Conservation (phyloP, 345 rosid species). For the Gossypium australe region DNA sequence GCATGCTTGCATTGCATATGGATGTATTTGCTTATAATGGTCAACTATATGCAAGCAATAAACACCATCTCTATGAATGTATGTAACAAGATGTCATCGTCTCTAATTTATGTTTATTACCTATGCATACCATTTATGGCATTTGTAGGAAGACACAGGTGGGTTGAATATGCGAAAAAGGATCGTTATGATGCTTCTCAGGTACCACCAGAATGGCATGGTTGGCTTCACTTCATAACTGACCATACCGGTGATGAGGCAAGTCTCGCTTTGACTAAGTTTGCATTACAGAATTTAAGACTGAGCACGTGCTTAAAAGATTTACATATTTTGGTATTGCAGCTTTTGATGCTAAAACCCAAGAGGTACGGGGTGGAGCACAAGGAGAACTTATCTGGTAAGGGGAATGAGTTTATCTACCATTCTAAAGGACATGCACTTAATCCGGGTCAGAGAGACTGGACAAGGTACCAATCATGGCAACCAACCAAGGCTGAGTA, state of each 20-base stretch:
- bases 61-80: not conserved
- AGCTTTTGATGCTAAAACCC: slow-evolving; percentile 92
- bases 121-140: not conserved
- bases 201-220: slow-evolving; percentile 99
- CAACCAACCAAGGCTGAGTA: slow-evolving; percentile 57
- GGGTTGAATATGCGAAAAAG: slow-evolving; percentile 95
- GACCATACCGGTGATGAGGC: slow-evolving; percentile 98
- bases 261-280: slow-evolving; percentile 10
- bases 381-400: slow-evolving; percentile 85
- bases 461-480: slow-evolving; percentile 98
- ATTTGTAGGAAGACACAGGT: slow-evolving; percentile 77
- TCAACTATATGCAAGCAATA: not conserved
- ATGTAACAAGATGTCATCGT: not conserved
- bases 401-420: slow-evolving; percentile 74
- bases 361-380: slow-evolving; percentile 85
- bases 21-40: not conserved
- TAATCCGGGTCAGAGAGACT: slow-evolving; percentile 82
- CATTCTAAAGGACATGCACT: slow-evolving; percentile 95
- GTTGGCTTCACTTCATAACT: slow-evolving; percentile 90
- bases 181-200: slow-evolving; percentile 90
- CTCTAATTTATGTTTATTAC: not conserved
- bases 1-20: not conserved
- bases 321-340: slow-evolving; percentile 16
- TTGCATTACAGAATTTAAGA: not conserved
- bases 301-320: not conserved